Evolutionary conservation across 495 filamentous ascomycete genomes (phyloP), one percentile per base, ranked within the genome.

Genomic region (Trichoderma virens): DNA sequence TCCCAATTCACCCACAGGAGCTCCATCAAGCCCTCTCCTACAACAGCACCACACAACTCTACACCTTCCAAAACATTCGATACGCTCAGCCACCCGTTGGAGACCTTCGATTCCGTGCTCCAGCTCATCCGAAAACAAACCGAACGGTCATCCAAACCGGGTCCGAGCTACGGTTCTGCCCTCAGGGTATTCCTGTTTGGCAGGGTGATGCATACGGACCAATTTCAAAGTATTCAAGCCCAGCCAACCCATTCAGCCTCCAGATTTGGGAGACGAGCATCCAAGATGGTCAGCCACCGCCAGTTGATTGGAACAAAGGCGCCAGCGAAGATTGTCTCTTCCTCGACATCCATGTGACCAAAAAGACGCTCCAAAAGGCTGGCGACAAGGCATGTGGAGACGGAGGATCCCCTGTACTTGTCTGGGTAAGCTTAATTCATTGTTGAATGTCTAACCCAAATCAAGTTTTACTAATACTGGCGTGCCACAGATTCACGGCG

Each of bases 71-170:
- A 54, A 86, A 86, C 62, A 84, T 86, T 64, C 78, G 84, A 1
- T 87, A 80, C 70, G 85, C 81, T 9, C 79, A 82, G 1, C 77
- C 80, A 14, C 83, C 84, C 0, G 77, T 80, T 3, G 83, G 82
- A 3, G 69, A 79, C 38, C 73, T 83, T n/a, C 76, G 85, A 30
- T 87, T 82, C 74, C 75, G 76, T 2, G 83, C 81, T 64, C 85
- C 85, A 6, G 74, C 75, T 30, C 75, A 81, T 54, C 84, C 83
- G 13, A 64, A 70, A 18, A 71, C 67, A 8, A 74, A 82, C 16
- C 51, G 51, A 62, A 71, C 76, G 0, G 76, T 69, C 5, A 67
- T 85, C 51, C 81, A 85, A 62, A 78, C 82, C 69, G 82, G 83
- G 16, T 30, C 25, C 51, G 25, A 79, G 71, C 20, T 80, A 72